Base-by-base conservation (phyloP, 2,329 filamentous ascomycete genomes). In the Cercospora zeina region DNA sequence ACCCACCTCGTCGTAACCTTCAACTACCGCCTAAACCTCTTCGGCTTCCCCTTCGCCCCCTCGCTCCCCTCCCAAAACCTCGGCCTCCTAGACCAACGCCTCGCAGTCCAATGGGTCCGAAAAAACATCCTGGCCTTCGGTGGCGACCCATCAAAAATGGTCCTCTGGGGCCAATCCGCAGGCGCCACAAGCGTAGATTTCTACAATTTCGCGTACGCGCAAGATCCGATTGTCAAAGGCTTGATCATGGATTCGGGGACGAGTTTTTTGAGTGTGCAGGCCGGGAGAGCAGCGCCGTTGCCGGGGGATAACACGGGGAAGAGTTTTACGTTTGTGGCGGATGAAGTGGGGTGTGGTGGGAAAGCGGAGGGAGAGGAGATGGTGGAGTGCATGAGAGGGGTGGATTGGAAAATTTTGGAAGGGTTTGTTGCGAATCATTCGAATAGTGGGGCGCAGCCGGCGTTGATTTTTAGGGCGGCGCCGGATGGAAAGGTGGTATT, bases 51-150 rank as follows among this genome's bases (percentile, higher is more conserved):
- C 0, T 72, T 73, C 10, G 75, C 75, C 14, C 69, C 72, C 4
- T 73, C 70, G 4, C 54, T 72, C 1, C 58, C 62, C 19, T 47
- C 63, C 24, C 58, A 64, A 49, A 85, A 85, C 62, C 68, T 82
- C 1, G 83, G 82, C 1, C 70, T 85, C 5, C 75, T 79, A 4
- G 83, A 87, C 67, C 83, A 86, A 67, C 77, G 83, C 1, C 66
- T 78, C 13, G 82, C 80, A 0, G 68, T 85, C 0, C 79, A 84
- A 70, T 85, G 83, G 83, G 71, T 82, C 0, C 74, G 74, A 2
- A 74, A 78, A 47, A 83, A 85, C 67, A 80, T 84, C 24, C 76
- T 68, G 8, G 71, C 72, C 0, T 85, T 85, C 64, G 82, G 82
- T 16, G 83, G 83, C 14, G 79, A 72, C 36, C 61, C 70, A 0